These are phyloP conservation scores for Yarrowia galli DNA, from an alignment of 1,139 yeast species.

Conservation along the genomic window DNA sequence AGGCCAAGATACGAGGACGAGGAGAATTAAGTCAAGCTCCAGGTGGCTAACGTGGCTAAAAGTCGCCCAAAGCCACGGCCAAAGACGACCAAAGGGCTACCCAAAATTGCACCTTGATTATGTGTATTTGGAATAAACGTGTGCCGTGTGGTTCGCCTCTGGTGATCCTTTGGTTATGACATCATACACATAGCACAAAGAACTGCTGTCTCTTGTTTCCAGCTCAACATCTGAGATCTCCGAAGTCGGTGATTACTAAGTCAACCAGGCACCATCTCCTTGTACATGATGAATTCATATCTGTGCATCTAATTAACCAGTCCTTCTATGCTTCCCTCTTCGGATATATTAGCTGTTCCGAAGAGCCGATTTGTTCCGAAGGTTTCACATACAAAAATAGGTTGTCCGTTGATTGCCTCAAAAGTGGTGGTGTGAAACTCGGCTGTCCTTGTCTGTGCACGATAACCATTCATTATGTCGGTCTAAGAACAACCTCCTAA, in stretches of 20 bases:
- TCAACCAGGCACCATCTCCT: not conserved
- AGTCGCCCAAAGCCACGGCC: not conserved
- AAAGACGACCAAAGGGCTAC: not conserved
- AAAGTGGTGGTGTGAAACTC: not conserved
- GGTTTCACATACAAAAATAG: not conserved
- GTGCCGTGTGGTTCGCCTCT: not conserved
- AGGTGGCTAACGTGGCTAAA: not conserved
- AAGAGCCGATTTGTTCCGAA: slow-evolving; percentile 11
- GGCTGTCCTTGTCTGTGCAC: no score
- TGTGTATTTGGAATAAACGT: not conserved
- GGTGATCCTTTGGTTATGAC: no score
- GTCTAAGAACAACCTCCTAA: not conserved
- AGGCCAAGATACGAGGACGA: no score
- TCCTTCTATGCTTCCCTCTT: not conserved
- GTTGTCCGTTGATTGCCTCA: not conserved
- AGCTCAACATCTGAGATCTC: no score
- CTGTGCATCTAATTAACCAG: not conserved
- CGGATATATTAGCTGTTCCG: not conserved
- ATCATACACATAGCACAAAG: no score
- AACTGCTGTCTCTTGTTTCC: no score
- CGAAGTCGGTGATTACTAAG: no score
- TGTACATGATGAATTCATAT: not conserved
- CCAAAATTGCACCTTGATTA: slow-evolving; percentile 5
- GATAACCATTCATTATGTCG: not conserved
- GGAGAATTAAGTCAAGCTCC: not conserved